phyloP scores from a whole-genome alignment of 2,329 filamentous ascomycete species.

The Apiospora sp. region DNA sequence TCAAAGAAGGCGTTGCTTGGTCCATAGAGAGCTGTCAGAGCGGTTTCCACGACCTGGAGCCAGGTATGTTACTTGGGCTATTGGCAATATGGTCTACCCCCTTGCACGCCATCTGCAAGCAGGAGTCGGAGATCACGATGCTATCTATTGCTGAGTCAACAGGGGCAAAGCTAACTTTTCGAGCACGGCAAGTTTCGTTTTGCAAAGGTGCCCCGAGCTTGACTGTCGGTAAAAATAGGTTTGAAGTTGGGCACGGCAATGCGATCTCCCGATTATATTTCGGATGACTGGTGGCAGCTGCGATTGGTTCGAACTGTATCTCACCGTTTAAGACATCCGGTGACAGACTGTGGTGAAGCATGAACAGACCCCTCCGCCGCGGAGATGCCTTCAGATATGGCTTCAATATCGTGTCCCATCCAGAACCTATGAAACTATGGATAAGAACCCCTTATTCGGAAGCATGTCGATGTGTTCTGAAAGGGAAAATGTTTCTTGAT shows the following conservation, averaged over 20 bases:
- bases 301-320: slow-evolving; percentile 1
- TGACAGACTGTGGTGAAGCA: background rate
- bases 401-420: background rate
- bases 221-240: background rate
- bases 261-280: background rate
- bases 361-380: background rate
- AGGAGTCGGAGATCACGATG: background rate
- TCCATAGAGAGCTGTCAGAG: background rate
- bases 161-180: background rate
- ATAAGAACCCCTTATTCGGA: background rate
- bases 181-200: background rate
- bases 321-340: background rate
- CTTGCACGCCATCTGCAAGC: background rate
- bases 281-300: background rate
- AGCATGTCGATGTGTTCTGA: background rate
- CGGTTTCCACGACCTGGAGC: background rate
- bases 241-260: background rate
- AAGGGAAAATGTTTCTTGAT: background rate
- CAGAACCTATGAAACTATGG: background rate
- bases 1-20: background rate
- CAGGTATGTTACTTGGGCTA: background rate
- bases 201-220: background rate
- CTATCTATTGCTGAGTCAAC: background rate
- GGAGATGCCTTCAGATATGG: background rate
- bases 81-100: background rate